phyloP scores from a whole-genome alignment of 352 stramenopile genomes.

The Globisporangium radiosum region DNA sequence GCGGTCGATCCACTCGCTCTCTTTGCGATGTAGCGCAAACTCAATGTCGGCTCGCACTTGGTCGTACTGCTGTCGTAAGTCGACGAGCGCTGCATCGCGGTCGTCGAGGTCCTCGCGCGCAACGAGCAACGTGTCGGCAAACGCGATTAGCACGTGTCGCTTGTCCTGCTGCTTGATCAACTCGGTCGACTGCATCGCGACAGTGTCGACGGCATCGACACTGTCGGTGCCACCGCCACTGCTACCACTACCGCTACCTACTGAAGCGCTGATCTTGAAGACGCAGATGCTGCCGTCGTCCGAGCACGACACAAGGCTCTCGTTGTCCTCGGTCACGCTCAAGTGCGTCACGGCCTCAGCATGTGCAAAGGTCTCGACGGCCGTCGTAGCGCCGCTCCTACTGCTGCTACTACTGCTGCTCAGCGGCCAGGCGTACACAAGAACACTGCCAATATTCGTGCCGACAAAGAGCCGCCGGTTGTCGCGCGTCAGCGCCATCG shows the following conservation, averaged over 20 bases:
- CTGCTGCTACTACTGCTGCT: slow-evolving; percentile 24
- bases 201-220: neutral
- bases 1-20: slow-evolving; percentile 85
- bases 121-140: slow-evolving; percentile 57
- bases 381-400: neutral
- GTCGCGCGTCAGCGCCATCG: slow-evolving; percentile 55
- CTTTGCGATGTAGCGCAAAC: slow-evolving; percentile 78
- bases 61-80: slow-evolving; percentile 66
- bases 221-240: neutral
- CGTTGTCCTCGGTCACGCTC: slow-evolving; percentile 66
- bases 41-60: slow-evolving; percentile 81
- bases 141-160: slow-evolving; percentile 17
- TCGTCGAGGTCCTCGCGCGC: slow-evolving; percentile 78
- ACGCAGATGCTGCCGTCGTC: slow-evolving; percentile 62
- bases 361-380: slow-evolving; percentile 49
- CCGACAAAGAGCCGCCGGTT: slow-evolving; percentile 59
- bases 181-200: neutral
- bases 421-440: slow-evolving; percentile 61
- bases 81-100: slow-evolving; percentile 31
- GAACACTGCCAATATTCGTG: slow-evolving; percentile 51
- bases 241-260: too few relatives aligned
- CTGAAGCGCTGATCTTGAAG: slow-evolving; percentile 31
- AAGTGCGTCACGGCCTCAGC: slow-evolving; percentile 57
- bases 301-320: slow-evolving; percentile 43
- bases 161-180: slow-evolving; percentile 18